Percentiles rank a stretch among this genome's conserved stretches.
These are phyloP conservation scores for Pholiota conissans DNA, from an alignment of 768 basidiomycete genomes.

Conservation along the genomic window DNA sequence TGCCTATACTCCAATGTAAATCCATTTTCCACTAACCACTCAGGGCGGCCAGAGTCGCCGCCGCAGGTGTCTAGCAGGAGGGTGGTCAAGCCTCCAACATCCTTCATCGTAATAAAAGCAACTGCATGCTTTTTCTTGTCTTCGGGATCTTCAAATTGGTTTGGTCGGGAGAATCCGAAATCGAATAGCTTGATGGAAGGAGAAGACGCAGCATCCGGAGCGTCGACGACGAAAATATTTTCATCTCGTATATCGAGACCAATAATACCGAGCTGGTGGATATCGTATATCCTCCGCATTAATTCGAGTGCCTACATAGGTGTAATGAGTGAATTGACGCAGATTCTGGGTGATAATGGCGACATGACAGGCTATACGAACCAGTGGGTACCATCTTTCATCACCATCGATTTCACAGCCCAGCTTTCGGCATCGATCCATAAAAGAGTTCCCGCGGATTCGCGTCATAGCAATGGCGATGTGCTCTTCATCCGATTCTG, in stretches of 20 bases:
- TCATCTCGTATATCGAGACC: background rate
- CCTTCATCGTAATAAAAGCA: too few species aligned
- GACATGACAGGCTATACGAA: too few species aligned
- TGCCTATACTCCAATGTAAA: background rate
- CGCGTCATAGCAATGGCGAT: background rate
- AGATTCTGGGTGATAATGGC: too few species aligned
- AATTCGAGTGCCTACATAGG: background rate
- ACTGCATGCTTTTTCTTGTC: background rate
- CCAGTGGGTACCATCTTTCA: background rate
- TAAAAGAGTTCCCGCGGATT: background rate
- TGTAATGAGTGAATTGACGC: too few species aligned
- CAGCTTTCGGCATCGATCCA: background rate
- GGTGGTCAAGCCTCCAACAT: background rate
- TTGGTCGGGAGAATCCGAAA: background rate
- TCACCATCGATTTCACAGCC: background rate
- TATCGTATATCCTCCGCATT: background rate
- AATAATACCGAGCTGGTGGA: background rate
- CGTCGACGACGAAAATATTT: background rate
- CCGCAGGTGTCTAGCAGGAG: background rate
- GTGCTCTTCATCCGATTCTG: background rate
- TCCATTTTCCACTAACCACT: background rate
- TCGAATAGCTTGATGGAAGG: background rate
- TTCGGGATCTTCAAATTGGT: background rate
- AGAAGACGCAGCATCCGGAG: background rate
- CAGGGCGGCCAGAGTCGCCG: background rate